phyloP scores from a whole-genome alignment of 2,329 filamentous ascomycete genomes.

The Dichotomopilus funicola region DNA sequence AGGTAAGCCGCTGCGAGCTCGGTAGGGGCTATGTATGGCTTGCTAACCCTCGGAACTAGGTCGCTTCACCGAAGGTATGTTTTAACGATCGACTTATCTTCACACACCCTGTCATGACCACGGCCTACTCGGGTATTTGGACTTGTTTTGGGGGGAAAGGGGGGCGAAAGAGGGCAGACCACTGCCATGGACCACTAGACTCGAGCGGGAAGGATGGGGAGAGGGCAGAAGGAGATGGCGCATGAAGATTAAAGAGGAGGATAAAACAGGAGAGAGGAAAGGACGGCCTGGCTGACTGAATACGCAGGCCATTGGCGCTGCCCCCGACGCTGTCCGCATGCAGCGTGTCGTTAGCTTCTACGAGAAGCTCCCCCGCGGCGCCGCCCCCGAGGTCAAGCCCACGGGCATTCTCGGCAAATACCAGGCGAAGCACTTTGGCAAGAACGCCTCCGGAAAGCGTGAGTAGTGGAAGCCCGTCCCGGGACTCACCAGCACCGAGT shows the following conservation, averaged over 20 bases:
- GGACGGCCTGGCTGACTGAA: constrained; percentile 5
- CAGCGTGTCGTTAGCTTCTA: constrained; percentile 98
- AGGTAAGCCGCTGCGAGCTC: constrained; percentile 54
- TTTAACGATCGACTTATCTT: constrained; percentile 7
- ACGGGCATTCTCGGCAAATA: constrained; percentile 83
- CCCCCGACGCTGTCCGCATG: constrained; percentile 95
- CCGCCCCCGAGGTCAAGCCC: constrained; percentile 75
- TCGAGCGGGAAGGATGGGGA: neutral
- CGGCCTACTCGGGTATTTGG: constrained; percentile 2
- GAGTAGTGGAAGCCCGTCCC: constrained; percentile 39
- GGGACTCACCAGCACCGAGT: neutral
- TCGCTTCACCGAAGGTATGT: constrained; percentile 80
- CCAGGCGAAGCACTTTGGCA: constrained; percentile 88
- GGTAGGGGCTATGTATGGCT: neutral
- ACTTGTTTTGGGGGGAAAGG: too few relatives aligned
- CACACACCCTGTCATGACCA: neutral
- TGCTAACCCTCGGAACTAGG: constrained; percentile 38
- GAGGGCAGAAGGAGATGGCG: neutral
- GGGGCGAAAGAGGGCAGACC: neutral
- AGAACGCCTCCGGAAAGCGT: constrained; percentile 86
- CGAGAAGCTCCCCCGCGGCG: constrained; percentile 91
- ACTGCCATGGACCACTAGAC: neutral
- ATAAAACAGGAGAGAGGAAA: neutral
- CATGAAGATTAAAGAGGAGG: neutral
- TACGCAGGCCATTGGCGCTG: constrained; percentile 79